Evolutionary conservation across 164 flowering plant species (phyloP).

Genomic region (Annona squamosa): DNA sequence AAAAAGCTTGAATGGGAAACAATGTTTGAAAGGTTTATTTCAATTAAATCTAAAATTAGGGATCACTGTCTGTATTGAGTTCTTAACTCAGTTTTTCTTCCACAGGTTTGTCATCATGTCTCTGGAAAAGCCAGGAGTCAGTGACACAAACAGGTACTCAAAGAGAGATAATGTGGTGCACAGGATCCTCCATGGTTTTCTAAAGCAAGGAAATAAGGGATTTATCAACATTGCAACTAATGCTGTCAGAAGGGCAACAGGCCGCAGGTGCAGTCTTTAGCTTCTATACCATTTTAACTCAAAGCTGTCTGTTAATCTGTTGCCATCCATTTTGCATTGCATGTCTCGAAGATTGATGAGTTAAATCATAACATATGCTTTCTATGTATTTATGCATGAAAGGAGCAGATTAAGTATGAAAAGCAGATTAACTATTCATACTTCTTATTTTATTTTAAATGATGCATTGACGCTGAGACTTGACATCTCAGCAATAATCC

Average conservation of each 20-base stretch:
- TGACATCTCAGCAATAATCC: not conserved
- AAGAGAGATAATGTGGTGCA: conserved; percentile 22
- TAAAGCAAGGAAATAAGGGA: conserved; percentile 29
- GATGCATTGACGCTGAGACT: not conserved
- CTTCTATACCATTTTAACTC: not conserved
- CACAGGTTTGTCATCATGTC: conserved; percentile 30
- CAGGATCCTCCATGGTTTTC: conserved; percentile 29
- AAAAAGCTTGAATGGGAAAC: not conserved
- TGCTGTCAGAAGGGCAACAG: conserved; percentile 28
- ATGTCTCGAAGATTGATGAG: not conserved
- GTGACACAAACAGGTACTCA: conserved; percentile 17
- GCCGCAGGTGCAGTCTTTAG: conserved; percentile 24
- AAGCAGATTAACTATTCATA: not conserved
- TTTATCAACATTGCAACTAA: conserved; percentile 25
- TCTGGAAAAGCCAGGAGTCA: conserved; percentile 20
- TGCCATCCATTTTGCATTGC: not conserved
- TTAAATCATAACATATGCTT: not conserved
- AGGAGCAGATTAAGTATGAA: not conserved
- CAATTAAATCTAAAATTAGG: not conserved
- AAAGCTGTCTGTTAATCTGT: not conserved
- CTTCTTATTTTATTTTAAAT: not conserved
- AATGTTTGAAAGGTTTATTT: not conserved
- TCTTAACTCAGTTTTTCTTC: not conserved
- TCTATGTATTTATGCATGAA: not conserved
- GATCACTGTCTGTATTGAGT: not conserved